Base-by-base conservation (phyloP, 176 grass and related monocot genomes). In the Urochloa ruziziensis region DNA sequence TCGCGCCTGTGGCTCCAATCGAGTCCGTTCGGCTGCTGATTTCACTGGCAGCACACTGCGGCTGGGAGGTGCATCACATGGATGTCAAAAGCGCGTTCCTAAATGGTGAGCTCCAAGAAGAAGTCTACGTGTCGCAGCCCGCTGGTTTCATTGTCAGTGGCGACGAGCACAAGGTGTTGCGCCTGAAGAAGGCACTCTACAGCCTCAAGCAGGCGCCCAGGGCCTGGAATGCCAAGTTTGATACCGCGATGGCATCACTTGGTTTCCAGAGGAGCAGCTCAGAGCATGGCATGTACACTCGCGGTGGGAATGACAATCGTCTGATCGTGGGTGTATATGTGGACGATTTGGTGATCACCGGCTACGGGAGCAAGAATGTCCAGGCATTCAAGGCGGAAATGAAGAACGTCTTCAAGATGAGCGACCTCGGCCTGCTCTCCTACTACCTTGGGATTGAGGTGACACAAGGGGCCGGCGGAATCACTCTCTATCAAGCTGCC, bases 401-500 rank as follows among this genome's bases (percentile, higher is more conserved):
- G 46, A 4, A 17, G 46, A 48, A 4, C 14, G 5, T 48, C 14
- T 48, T 16, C 46, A 16, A 17, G 14, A 48, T 48, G 46, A 48
- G 46, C 14, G 46, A 17, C 3, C 51, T 53, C 5, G 18, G 51
- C 0, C 6, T 21, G 0, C 17, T 53, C 0, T 23, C 51, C 5
- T 53, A 53, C 5, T 53, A 53, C 51, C 5, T 53, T 1, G 19
- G 51, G 0, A 53, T 53, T 6, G 51, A 53, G 5, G 51, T 53
- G 0, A 7, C 1, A 6, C 51, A 53, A 23, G 51, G 18, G 1
- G 0, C 0, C 0, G 5, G 1, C 5, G 49, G 17, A 0, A 53
- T 23, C 5, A 53, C 5, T 0, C 51, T 53, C 5, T 2, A 0
- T 2, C 51, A 53, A 11, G 2, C 1, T 0, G 18, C 51, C 6